Conservation (phyloP, 306 rosid genomes). For the Quercus glauca region DNA sequence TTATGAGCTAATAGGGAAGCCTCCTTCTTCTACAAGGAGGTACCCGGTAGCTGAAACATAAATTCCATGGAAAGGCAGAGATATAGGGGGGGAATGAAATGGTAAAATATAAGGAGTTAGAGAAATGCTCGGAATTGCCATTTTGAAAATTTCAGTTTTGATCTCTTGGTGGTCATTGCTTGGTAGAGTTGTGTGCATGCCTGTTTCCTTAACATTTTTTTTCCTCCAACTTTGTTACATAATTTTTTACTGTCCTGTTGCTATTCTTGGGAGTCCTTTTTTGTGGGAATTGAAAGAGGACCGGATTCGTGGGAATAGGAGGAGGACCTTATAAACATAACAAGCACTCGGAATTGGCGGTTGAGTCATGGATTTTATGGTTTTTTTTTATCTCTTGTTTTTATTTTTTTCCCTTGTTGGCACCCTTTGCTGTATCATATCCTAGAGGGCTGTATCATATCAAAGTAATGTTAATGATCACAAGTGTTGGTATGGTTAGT, state of each 20-base stretch:
- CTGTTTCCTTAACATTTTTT: not conserved
- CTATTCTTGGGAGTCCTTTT: not conserved
- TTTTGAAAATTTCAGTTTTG: not conserved
- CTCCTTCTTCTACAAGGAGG: constrained; percentile 28
- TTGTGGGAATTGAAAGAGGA: not conserved
- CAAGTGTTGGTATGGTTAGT: too few species aligned
- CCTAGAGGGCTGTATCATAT: too few species aligned
- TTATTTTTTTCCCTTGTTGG: too few species aligned
- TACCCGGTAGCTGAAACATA: constrained; percentile 17
- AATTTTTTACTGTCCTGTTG: not conserved
- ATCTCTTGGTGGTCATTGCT: constrained; percentile 7
- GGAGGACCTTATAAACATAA: not conserved
- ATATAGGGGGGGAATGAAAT: not conserved
- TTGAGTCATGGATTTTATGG: not conserved
- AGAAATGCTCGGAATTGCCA: constrained; percentile 13
- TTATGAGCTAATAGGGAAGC: constrained; percentile 2
- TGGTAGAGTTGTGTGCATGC: not conserved
- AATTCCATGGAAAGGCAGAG: not conserved
- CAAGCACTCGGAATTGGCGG: constrained; percentile 3
- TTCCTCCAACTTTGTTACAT: not conserved
- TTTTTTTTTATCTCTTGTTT: not conserved
- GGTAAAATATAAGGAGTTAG: not conserved
- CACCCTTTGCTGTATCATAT: too few species aligned
- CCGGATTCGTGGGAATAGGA: not conserved
- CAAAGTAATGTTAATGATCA: too few species aligned